Conservation (phyloP, 164 flowering plant species). For the Warburgia ugandensis region DNA sequence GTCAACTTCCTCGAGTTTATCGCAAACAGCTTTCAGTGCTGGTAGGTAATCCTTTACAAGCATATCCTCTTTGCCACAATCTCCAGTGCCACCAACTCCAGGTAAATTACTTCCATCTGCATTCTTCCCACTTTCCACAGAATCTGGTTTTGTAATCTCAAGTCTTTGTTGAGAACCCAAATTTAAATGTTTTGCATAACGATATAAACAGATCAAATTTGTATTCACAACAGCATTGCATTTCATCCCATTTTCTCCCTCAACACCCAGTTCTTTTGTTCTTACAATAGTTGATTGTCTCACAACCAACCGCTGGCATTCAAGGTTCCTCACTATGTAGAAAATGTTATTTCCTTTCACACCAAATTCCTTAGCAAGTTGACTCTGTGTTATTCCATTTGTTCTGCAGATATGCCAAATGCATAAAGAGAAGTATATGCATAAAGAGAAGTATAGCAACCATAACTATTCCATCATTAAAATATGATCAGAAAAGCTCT, state of each 20-base stretch:
- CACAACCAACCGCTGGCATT: slow-evolving; percentile 57
- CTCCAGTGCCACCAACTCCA: slow-evolving; percentile 27
- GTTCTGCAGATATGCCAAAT: slow-evolving; percentile 34
- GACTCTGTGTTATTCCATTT: slow-evolving; percentile 74
- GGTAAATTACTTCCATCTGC: slow-evolving; percentile 18
- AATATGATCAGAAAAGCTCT: not conserved
- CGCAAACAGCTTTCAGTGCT: slow-evolving; percentile 64
- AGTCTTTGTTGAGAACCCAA: slow-evolving; percentile 54
- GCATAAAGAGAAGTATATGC: not conserved
- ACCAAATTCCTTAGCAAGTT: slow-evolving; percentile 68
- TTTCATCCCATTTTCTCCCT: slow-evolving; percentile 31
- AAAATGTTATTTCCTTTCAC: slow-evolving; percentile 60
- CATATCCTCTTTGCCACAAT: slow-evolving; percentile 39
- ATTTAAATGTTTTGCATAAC: slow-evolving; percentile 64
- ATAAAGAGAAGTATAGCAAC: not conserved
- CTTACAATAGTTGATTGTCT: slow-evolving; percentile 65
- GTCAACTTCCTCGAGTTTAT: slow-evolving; percentile 72
- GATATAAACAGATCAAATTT: slow-evolving; percentile 64
- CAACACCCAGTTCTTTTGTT: slow-evolving; percentile 38
- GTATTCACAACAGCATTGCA: slow-evolving; percentile 42
- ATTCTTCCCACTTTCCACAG: slow-evolving; percentile 17
- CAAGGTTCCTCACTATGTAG: slow-evolving; percentile 66
- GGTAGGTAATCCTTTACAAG: slow-evolving; percentile 74
- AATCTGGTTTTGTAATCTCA: slow-evolving; percentile 58
- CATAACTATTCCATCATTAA: not conserved